Percentiles rank a stretch among this genome's conserved stretches.
Evolutionary conservation across 768 basidiomycete species (phyloP).

Genomic region (Mycena filopes): DNA sequence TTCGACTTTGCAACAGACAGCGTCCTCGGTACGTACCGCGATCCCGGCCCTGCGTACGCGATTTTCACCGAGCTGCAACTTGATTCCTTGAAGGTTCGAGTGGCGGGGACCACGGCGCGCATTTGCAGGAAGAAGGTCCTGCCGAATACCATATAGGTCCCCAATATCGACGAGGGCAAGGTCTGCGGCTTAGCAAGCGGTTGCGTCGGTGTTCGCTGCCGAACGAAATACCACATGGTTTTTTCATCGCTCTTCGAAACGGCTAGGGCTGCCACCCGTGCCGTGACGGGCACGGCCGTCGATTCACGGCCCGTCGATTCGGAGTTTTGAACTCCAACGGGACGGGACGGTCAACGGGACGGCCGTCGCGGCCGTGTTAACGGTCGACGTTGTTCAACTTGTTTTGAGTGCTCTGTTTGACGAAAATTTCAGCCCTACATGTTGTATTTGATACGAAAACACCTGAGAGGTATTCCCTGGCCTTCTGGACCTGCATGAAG

Average conservation of each 20-base stretch:
- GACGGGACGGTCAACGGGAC: too few relatives aligned
- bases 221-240: constrained; percentile 9
- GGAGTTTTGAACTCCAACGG: too few relatives aligned
- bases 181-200: constrained; percentile 22
- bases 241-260: background rate
- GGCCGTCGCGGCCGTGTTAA: too few relatives aligned
- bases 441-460: too few relatives aligned
- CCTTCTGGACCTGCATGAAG: too few relatives aligned
- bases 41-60: constrained; percentile 15
- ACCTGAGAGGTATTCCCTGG: too few relatives aligned
- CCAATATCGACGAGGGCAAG: constrained; percentile 2
- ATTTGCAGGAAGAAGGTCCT: constrained; percentile 17
- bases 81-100: constrained; percentile 15
- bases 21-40: constrained; percentile 20
- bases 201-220: constrained; percentile 11
- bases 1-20: constrained; percentile 21
- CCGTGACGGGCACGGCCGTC: too few relatives aligned
- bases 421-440: too few relatives aligned
- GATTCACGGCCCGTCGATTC: too few relatives aligned
- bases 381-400: too few relatives aligned
- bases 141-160: constrained; percentile 15
- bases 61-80: constrained; percentile 11
- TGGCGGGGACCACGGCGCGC: background rate
- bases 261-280: too few relatives aligned
- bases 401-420: too few relatives aligned